A percentile compares a stretch with the other conserved stretches of the same genome.
These are phyloP conservation scores for Medicago arabica DNA, from an alignment of 306 rosid genomes.

Conservation along the genomic window DNA sequence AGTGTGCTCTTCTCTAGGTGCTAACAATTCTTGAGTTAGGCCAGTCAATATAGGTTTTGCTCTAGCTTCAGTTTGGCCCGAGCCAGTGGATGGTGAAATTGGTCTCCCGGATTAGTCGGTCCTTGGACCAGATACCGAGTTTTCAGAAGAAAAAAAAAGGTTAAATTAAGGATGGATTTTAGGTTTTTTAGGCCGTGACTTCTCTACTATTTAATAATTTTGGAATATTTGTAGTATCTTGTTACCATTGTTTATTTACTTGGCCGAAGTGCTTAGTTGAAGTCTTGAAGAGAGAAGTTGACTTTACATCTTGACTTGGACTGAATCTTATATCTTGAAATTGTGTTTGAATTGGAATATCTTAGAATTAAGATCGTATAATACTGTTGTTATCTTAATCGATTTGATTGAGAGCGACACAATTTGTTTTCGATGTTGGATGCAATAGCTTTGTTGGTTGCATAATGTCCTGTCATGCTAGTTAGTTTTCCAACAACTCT, in stretches of 20 bases:
- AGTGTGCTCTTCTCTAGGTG: too few species aligned
- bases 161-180: constrained; percentile 13
- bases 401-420: neutral
- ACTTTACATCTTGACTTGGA: constrained; percentile 26
- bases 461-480: constrained; percentile 25
- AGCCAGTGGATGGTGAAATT: too few species aligned
- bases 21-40: too few species aligned
- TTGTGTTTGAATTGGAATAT: constrained; percentile 30
- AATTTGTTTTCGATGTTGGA: constrained; percentile 38
- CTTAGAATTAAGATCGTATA: constrained; percentile 26
- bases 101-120: too few species aligned
- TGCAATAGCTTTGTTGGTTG: constrained; percentile 29
- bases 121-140: too few species aligned
- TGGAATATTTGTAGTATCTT: constrained; percentile 4
- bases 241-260: neutral
- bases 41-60: too few species aligned
- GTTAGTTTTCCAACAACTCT: constrained; percentile 28
- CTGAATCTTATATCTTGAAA: constrained; percentile 22
- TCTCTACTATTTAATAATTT: constrained; percentile 16
- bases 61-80: too few species aligned
- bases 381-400: constrained; percentile 16
- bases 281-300: constrained; percentile 20
- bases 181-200: neutral
- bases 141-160: neutral
- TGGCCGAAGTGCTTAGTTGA: neutral